Percentiles rank a stretch among this genome's conserved stretches.
Conservation (phyloP, 2,329 filamentous ascomycete genomes). For the Aspergillus sp. region DNA sequence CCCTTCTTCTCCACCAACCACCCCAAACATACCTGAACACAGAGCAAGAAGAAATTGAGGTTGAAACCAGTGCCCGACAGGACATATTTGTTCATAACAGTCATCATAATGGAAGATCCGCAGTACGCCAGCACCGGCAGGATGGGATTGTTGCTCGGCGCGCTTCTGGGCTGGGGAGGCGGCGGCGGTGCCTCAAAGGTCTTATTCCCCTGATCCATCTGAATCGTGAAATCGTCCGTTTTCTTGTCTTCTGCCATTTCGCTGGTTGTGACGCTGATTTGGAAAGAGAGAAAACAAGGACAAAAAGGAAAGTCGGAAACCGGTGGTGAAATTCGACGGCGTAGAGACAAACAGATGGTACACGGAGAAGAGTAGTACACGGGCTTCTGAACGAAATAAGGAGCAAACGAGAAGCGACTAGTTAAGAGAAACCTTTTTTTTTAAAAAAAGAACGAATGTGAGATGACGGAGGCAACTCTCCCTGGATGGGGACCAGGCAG, state of each 20-base stretch:
- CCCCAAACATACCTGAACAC: constrained; percentile 68
- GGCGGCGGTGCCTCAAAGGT: constrained; percentile 38
- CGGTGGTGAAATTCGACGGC: too few species aligned
- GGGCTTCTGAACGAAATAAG: too few species aligned
- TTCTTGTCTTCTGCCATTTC: constrained; percentile 87
- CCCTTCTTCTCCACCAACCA: neutral
- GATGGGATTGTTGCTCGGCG: constrained; percentile 64
- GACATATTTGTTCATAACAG: constrained; percentile 99
- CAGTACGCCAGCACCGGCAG: constrained; percentile 88
- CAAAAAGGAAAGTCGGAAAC: too few species aligned
- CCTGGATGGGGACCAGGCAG: too few species aligned
- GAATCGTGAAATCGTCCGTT: constrained; percentile 68
- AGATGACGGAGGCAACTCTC: too few species aligned
- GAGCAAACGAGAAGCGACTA: too few species aligned
- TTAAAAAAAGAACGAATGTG: too few species aligned
- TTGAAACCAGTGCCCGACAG: constrained; percentile 89
- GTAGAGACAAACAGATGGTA: too few species aligned
- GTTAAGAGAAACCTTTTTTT: too few species aligned
- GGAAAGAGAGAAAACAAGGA: too few species aligned
- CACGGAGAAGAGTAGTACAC: too few species aligned
- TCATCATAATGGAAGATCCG: constrained; percentile 96
- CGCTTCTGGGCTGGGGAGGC: constrained; percentile 31
- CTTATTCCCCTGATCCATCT: constrained; percentile 55
- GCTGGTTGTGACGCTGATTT: constrained; percentile 8
- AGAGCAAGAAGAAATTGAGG: constrained; percentile 91